Conservation (phyloP, 129 eudicot species). For the Rutidosis leptorrhynchoides region DNA sequence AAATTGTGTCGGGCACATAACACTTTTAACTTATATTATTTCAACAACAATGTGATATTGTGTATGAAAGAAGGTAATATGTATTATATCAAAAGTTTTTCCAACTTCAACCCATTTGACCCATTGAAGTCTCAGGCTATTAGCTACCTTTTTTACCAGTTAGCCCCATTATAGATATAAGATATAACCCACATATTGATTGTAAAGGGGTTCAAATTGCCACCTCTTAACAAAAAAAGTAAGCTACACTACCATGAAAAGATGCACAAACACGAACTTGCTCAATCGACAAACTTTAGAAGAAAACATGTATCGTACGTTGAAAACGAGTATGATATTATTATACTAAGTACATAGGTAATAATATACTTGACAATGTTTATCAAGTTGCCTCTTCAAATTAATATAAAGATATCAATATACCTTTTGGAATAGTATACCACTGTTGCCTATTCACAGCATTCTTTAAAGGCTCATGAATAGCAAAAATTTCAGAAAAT, state of each 20-base stretch:
- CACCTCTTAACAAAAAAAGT: not conserved
- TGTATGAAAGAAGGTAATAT: not conserved
- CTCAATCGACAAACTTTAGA: not conserved
- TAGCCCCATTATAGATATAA: too few relatives aligned
- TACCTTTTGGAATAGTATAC: slow-evolving; percentile 76
- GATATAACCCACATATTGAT: not conserved
- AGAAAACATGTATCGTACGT: not conserved
- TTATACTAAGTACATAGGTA: not conserved
- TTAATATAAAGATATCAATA: slow-evolving; percentile 6
- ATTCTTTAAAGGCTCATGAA: slow-evolving; percentile 65
- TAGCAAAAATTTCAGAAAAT: slow-evolving; percentile 91
- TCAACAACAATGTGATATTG: not conserved
- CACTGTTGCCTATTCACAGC: slow-evolving; percentile 58
- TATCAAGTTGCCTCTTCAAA: slow-evolving; percentile 13
- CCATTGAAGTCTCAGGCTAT: not conserved
- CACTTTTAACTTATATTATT: not conserved
- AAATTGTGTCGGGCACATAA: not conserved
- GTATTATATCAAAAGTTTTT: not conserved
- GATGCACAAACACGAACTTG: slow-evolving; percentile 18
- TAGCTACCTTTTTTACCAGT: not conserved
- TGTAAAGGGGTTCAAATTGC: not conserved
- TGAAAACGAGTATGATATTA: not conserved
- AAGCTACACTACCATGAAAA: not conserved
- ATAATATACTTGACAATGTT: slow-evolving; percentile 11
- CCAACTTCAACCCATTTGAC: not conserved